Conservation (phyloP, 2,329 filamentous ascomycete species). For the Aspergillus neoniger region DNA sequence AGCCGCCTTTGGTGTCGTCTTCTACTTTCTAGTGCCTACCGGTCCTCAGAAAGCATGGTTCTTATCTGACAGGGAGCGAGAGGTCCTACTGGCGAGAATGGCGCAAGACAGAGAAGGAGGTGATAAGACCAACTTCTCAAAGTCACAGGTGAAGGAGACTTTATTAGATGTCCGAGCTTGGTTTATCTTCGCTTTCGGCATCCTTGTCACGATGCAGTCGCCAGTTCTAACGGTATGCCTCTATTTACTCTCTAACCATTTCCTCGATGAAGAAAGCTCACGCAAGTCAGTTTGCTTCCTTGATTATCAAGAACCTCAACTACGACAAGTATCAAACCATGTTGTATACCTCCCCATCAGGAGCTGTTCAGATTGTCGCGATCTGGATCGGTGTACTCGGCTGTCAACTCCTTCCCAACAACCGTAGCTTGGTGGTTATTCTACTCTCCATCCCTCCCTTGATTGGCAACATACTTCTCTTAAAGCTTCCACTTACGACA, state of each 20-base stretch:
- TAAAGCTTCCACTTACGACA: conserved; percentile 42
- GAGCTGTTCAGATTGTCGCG: conserved; percentile 50
- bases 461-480: conserved; percentile 47
- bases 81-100: conserved; percentile 34
- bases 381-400: conserved; percentile 50
- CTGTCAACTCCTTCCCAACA: conserved; percentile 43
- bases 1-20: conserved; percentile 44
- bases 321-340: conserved; percentile 50
- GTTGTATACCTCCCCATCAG: conserved; percentile 51
- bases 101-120: too few species aligned
- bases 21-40: conserved; percentile 52
- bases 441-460: conserved; percentile 46
- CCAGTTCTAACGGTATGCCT: conserved; percentile 43
- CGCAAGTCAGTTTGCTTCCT: conserved; percentile 47
- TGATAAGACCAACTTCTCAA: conserved; percentile 42
- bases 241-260: neutral
- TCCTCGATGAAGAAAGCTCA: conserved; percentile 9
- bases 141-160: conserved; percentile 48
- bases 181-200: conserved; percentile 47
- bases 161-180: conserved; percentile 47
- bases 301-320: conserved; percentile 51
- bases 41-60: conserved; percentile 54
- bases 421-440: conserved; percentile 44
- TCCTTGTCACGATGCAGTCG: conserved; percentile 49
- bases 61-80: conserved; percentile 45